Conservation (phyloP, 805 yeast genomes). For the Yarrowia porcina region DNA sequence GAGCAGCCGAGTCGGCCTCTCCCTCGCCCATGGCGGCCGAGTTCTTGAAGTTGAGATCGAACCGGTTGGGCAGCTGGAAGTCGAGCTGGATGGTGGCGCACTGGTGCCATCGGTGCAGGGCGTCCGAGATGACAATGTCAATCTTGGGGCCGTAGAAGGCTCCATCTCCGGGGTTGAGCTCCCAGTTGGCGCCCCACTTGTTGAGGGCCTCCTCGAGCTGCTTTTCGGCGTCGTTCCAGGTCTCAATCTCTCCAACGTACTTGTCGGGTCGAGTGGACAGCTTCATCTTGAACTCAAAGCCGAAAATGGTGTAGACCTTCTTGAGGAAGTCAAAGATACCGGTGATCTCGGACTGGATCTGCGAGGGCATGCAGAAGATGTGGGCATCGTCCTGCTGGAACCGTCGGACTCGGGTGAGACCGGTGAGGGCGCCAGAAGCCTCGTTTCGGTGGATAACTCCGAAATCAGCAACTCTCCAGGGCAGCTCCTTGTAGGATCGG, state of each 20-base stretch:
- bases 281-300: slow-evolving; percentile 95
- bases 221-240: slow-evolving; percentile 90
- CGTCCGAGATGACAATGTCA: slow-evolving; percentile 93
- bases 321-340: slow-evolving; percentile 83
- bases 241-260: slow-evolving; percentile 87
- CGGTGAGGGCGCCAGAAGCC: slow-evolving; percentile 90
- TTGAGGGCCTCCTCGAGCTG: slow-evolving; percentile 80
- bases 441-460: slow-evolving; percentile 98
- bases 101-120: slow-evolving; percentile 94
- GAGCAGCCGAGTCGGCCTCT: slow-evolving; percentile 38
- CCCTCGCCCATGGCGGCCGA: slow-evolving; percentile 35
- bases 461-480: slow-evolving; percentile 98
- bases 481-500: slow-evolving; percentile 93
- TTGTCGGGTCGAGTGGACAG: slow-evolving; percentile 96
- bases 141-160: slow-evolving; percentile 97
- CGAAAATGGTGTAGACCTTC: slow-evolving; percentile 83
- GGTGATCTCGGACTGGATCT: slow-evolving; percentile 80
- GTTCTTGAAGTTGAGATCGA: slow-evolving; percentile 78
- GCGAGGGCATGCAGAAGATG: slow-evolving; percentile 90
- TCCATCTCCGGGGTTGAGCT: slow-evolving; percentile 94
- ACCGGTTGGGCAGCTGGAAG: slow-evolving; percentile 95
- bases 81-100: slow-evolving; percentile 98
- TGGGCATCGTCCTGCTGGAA: slow-evolving; percentile 99
- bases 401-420: slow-evolving; percentile 95
- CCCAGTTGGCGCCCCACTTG: slow-evolving; percentile 88